A percentile compares a stretch with the other conserved stretches of the same genome.
Conservation (phyloP, 164 flowering plant genomes). For the Macadamia tetraphylla region DNA sequence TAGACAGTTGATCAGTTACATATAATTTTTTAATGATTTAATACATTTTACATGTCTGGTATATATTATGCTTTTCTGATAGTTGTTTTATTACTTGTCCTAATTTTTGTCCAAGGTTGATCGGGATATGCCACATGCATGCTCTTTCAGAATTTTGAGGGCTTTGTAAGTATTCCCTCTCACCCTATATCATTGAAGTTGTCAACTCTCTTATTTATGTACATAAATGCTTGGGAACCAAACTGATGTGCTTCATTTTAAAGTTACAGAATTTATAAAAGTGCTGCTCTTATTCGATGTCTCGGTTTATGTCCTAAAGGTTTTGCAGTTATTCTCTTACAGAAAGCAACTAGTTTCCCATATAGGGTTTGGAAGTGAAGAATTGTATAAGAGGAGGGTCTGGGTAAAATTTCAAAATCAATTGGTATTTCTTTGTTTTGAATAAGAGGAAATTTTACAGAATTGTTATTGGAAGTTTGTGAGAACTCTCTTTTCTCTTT, state of each 20-base stretch:
- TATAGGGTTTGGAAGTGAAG: neutral
- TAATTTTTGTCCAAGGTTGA: neutral
- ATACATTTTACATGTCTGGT: too few species aligned
- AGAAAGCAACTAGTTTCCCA: neutral
- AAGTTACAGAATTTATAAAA: too few species aligned
- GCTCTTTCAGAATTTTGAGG: slow-evolving; percentile 10
- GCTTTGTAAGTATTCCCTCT: slow-evolving; percentile 24
- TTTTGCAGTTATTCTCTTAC: too few species aligned
- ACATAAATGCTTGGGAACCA: neutral
- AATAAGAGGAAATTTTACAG: too few species aligned
- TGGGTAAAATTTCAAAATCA: too few species aligned
- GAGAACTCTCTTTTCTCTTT: too few species aligned
- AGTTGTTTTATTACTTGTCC: neutral
- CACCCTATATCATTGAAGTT: neutral
- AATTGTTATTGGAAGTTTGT: too few species aligned
- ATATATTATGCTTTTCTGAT: neutral
- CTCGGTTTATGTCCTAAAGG: neutral
- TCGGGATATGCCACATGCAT: slow-evolving; percentile 17
- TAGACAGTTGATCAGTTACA: too few species aligned
- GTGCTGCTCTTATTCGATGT: neutral
- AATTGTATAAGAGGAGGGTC: too few species aligned
- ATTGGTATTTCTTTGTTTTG: too few species aligned
- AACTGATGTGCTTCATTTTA: neutral
- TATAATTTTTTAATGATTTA: too few species aligned
- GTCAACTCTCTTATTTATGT: neutral